Percentiles rank a stretch among this genome's conserved stretches.
Evolutionary conservation across 805 yeast species (phyloP).

Genomic region (Schizosaccharomyces japonicus): DNA sequence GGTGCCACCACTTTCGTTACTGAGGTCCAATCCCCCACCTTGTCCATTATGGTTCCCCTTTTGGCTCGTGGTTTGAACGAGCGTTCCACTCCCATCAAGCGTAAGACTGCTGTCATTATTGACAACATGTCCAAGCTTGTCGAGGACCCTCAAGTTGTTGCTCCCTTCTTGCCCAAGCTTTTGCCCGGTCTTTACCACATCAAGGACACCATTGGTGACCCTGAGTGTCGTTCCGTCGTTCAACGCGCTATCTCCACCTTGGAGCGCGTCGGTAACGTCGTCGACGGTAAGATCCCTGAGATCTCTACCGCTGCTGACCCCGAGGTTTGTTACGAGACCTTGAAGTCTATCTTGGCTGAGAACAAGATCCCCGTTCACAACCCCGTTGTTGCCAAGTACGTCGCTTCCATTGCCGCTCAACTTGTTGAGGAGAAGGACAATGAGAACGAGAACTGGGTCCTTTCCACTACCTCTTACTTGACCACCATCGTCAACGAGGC

Average conservation of each 20-base stretch:
- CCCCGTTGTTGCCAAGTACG: conserved; percentile 50
- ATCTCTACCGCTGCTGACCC: conserved; percentile 97
- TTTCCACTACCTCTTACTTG: conserved; percentile 74
- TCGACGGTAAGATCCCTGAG: conserved; percentile 78
- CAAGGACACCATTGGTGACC: conserved; percentile 94
- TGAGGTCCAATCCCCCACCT: conserved; percentile 97
- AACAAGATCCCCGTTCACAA: conserved; percentile 46
- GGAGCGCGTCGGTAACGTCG: conserved; percentile 96
- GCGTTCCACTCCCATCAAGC: conserved; percentile 97
- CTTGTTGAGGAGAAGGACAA: conserved; percentile 93
- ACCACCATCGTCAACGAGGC: conserved; percentile 87
- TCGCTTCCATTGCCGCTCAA: conserved; percentile 95
- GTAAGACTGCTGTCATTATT: conserved; percentile 97
- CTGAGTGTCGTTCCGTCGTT: conserved; percentile 98
- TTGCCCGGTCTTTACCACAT: conserved; percentile 90
- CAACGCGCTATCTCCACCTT: conserved; percentile 89
- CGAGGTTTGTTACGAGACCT: conserved; percentile 59
- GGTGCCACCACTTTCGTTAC: conserved; percentile 99
- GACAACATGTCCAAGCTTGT: conserved; percentile 99
- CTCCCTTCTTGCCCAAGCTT: conserved; percentile 89
- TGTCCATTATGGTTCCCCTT: conserved; percentile 97
- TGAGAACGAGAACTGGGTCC: conserved; percentile 78
- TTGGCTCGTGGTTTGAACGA: conserved; percentile 98
- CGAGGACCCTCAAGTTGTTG: conserved; percentile 99
- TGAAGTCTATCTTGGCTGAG: conserved; percentile 46